Conservation (phyloP, 2,329 filamentous ascomycete species). For the Hypocreales sp. region DNA sequence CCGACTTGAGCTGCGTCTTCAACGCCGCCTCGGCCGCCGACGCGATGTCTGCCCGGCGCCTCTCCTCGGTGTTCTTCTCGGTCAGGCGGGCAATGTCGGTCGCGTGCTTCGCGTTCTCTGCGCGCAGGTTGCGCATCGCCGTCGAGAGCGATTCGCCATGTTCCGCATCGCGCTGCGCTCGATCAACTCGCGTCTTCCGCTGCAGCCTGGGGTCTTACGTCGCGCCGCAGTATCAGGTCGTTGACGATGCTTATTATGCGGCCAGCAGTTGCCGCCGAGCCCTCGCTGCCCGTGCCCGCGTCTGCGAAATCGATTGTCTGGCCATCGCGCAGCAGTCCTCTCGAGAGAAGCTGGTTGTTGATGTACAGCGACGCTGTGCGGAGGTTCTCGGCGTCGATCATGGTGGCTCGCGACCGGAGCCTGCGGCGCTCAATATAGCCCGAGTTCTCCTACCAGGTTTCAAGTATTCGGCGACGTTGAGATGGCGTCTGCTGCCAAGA, state of each 20-base stretch:
- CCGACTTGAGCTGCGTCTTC: conserved; percentile 53
- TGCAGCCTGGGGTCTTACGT: conserved; percentile 35
- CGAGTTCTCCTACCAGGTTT: no score
- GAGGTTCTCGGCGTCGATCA: conserved; percentile 46
- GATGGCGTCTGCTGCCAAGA: background rate
- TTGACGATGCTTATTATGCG: conserved; percentile 87
- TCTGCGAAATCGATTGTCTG: conserved; percentile 70
- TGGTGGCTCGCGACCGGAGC: conserved; percentile 18
- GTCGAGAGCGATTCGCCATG: conserved; percentile 71
- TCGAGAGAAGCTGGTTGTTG: conserved; percentile 54
- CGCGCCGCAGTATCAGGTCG: conserved; percentile 77
- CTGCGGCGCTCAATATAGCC: no score
- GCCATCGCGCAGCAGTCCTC: conserved; percentile 50
- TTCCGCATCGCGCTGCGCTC: conserved; percentile 63
- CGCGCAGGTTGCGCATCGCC: conserved; percentile 60
- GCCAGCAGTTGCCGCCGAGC: conserved; percentile 51
- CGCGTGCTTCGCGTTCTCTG: conserved; percentile 59
- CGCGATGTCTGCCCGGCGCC: conserved; percentile 37
- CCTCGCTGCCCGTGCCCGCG: conserved; percentile 45
- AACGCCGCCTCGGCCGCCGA: conserved; percentile 59
- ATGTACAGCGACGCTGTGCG: conserved; percentile 55
- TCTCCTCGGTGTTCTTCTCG: conserved; percentile 37
- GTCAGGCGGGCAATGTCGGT: conserved; percentile 47
- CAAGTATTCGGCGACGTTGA: background rate
- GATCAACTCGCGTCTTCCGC: conserved; percentile 4